Percentiles rank a stretch among this genome's conserved stretches.
These are phyloP conservation scores for Agaricus subrufescens DNA, from an alignment of 768 basidiomycete genomes.

Conservation along the genomic window DNA sequence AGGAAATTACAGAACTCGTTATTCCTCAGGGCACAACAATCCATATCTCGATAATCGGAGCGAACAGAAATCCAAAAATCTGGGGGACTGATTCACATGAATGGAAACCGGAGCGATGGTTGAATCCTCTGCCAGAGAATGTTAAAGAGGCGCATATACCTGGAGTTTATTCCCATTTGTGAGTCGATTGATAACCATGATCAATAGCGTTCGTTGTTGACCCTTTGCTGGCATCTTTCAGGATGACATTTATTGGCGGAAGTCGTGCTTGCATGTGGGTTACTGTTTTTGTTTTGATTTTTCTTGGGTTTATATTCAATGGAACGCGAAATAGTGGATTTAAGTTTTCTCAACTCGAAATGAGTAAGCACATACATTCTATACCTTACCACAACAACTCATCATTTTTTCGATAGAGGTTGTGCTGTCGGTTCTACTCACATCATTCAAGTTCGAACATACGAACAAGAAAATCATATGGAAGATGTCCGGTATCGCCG, in stretches of 20 bases:
- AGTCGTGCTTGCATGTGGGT: conserved; percentile 13
- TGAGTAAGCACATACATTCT: conserved; percentile 16
- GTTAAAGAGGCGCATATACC: conserved; percentile 17
- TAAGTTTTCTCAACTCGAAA: conserved; percentile 16
- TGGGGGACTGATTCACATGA: conserved; percentile 39
- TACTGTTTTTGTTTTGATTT: not conserved
- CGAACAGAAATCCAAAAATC: conserved; percentile 28
- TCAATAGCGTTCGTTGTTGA: no score
- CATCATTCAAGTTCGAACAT: conserved; percentile 12
- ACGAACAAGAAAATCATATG: conserved; percentile 14
- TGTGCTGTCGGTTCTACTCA: conserved; percentile 6
- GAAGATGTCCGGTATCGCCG: conserved; percentile 13
- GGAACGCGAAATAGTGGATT: conserved; percentile 12
- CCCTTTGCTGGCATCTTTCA: not conserved
- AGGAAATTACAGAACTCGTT: conserved; percentile 27
- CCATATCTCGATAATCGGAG: conserved; percentile 29
- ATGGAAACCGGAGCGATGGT: conserved; percentile 42
- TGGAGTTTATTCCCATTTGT: conserved; percentile 17
- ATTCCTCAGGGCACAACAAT: conserved; percentile 39
- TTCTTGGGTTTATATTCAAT: not conserved
- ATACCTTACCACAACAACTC: not conserved
- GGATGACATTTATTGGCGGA: conserved; percentile 17
- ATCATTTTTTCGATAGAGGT: conserved; percentile 6
- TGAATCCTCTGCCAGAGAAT: conserved; percentile 27
- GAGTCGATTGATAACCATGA: not conserved